phyloP scores from a whole-genome alignment of 2,329 filamentous ascomycete genomes.

The Zymoseptoria ardabiliae region DNA sequence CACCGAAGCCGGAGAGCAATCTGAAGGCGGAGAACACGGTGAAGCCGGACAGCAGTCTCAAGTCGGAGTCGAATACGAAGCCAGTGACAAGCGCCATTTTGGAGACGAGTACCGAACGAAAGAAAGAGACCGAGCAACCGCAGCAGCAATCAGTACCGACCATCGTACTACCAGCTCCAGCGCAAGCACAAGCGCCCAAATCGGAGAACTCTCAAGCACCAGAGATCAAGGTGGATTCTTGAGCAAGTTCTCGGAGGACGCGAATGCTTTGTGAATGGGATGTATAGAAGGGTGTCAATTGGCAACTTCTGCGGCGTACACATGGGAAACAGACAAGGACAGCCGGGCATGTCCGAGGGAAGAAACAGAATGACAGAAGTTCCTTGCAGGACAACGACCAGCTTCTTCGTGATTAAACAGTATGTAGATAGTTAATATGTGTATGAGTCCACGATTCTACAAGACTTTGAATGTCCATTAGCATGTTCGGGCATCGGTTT shows the following conservation, averaged over 20 bases:
- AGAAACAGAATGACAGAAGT: background rate
- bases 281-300: background rate
- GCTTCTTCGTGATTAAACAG: background rate
- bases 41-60: conserved; percentile 2
- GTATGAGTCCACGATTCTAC: background rate
- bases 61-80: conserved; percentile 1
- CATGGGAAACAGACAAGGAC: background rate
- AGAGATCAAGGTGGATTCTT: conserved; percentile 22
- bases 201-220: conserved; percentile 20
- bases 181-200: conserved; percentile 5
- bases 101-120: conserved; percentile 3
- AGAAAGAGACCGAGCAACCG: conserved; percentile 1
- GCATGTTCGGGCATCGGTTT: background rate
- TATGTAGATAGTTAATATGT: background rate
- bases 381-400: background rate
- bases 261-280: conserved; percentile 5
- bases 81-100: background rate
- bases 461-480: background rate
- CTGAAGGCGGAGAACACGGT: conserved; percentile 11
- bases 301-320: conserved; percentile 2
- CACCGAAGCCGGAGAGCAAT: conserved; percentile 21
- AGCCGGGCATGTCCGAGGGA: background rate
- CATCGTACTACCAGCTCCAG: background rate
- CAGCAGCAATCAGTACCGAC: conserved; percentile 3
- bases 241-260: conserved; percentile 23